Evolutionary conservation across 257 asterid genomes (phyloP).

Genomic region (Prunella vulgaris): DNA sequence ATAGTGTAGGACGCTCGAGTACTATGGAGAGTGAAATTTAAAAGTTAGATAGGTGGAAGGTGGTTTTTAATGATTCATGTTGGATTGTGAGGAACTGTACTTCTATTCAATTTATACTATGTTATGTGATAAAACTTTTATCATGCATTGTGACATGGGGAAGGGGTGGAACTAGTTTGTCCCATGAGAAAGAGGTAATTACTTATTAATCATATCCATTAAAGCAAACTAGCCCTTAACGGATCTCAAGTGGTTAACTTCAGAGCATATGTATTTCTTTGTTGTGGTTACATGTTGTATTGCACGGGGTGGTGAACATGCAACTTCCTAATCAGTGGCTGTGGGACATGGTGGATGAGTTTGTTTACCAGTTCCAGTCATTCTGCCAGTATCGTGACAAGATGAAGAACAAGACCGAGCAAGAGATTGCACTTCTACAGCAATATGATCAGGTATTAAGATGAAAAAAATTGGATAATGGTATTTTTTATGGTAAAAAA

Average conservation of each 20-base stretch:
- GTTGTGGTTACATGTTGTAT: slow-evolving; percentile 53
- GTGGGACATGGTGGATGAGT: slow-evolving; percentile 99
- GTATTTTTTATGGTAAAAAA: neutral
- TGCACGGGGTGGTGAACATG: slow-evolving; percentile 93
- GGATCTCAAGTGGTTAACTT: neutral
- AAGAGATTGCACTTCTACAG: slow-evolving; percentile 77
- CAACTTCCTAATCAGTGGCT: slow-evolving; percentile 98
- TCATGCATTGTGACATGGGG: no score
- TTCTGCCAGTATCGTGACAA: slow-evolving; percentile 97
- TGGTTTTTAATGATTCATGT: neutral
- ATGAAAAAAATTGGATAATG: neutral
- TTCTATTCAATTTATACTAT: no score
- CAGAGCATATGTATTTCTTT: neutral
- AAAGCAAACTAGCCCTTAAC: no score
- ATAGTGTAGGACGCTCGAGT: neutral
- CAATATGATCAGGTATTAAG: slow-evolving; percentile 65
- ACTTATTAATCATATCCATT: no score
- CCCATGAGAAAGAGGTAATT: no score
- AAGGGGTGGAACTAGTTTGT: no score
- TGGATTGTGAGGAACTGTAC: no score
- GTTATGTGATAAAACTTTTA: no score
- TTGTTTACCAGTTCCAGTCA: slow-evolving; percentile 92
- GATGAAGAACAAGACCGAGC: slow-evolving; percentile 87
- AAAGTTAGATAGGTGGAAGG: neutral
- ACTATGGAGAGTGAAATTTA: neutral